Evolutionary conservation across 345 rosid genomes (phyloP).

Genomic region (Hibiscus syriacus): DNA sequence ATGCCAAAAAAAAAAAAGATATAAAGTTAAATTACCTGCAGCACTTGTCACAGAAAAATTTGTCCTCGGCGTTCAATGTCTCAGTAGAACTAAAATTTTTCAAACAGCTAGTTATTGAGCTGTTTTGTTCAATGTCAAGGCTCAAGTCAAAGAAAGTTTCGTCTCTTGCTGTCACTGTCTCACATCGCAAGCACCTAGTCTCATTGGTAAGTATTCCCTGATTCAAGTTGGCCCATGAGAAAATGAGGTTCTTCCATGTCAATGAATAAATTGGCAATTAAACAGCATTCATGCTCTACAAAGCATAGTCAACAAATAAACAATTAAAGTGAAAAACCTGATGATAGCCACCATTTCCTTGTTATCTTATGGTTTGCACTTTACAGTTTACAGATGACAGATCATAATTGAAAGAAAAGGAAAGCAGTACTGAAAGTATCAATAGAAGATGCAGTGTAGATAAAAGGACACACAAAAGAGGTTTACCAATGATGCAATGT

Average conservation of each 20-base stretch:
- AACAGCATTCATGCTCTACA: neutral
- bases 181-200: conserved; percentile 93
- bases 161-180: conserved; percentile 97
- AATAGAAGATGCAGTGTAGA: neutral
- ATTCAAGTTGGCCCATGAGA: conserved; percentile 14
- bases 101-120: conserved; percentile 97
- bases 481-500: neutral
- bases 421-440: neutral
- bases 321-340: too few relatives aligned
- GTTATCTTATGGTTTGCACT: conserved; percentile 3
- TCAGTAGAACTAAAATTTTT: conserved; percentile 99
- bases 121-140: conserved; percentile 99
- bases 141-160: conserved; percentile 96
- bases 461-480: neutral
- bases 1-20: neutral
- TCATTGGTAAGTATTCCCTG: conserved; percentile 99
- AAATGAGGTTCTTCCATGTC: conserved; percentile 11
- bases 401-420: neutral
- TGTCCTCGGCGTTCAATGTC: conserved; percentile 98
- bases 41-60: conserved; percentile 99
- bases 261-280: neutral
- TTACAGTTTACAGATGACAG: neutral
- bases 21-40: conserved; percentile 59
- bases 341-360: neutral
- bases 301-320: neutral